These are phyloP conservation scores for Coemansia sp. DNA, from an alignment of 192 early-diverging fungal species.

Conservation along the genomic window DNA sequence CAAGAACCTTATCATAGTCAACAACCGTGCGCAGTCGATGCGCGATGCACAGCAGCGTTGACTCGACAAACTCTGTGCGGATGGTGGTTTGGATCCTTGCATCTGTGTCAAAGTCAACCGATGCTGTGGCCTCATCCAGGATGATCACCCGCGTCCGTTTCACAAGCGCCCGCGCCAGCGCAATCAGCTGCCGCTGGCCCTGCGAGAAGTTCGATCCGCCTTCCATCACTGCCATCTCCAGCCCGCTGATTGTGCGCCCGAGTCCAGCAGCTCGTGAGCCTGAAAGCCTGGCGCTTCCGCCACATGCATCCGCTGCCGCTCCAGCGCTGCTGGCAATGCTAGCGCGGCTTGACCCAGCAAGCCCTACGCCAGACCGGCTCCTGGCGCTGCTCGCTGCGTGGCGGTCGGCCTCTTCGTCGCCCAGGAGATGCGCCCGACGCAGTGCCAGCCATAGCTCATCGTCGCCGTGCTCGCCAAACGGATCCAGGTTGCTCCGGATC, in stretches of 20 bases:
- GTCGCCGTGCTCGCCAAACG: conserved; percentile 74
- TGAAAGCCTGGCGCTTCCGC: conserved; percentile 4
- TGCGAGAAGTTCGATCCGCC: conserved; percentile 77
- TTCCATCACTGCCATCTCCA: conserved; percentile 51
- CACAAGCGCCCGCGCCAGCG: conserved; percentile 78
- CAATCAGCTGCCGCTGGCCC: conserved; percentile 84
- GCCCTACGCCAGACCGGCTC: neutral
- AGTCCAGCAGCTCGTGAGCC: conserved; percentile 10
- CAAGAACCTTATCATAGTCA: conserved; percentile 77
- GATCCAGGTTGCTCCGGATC: conserved; percentile 84
- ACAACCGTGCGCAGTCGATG: conserved; percentile 74
- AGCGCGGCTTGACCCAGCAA: conserved; percentile 18
- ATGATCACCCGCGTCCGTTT: conserved; percentile 69
- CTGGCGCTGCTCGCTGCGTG: conserved; percentile 5
- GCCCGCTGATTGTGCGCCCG: conserved; percentile 39
- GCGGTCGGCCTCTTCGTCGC: conserved; percentile 18
- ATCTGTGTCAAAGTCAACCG: conserved; percentile 81
- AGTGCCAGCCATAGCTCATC: conserved; percentile 68
- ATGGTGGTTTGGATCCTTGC: conserved; percentile 71
- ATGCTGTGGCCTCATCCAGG: conserved; percentile 77
- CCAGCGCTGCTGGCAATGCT: conserved; percentile 20
- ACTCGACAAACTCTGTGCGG: conserved; percentile 61
- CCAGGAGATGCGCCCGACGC: conserved; percentile 30
- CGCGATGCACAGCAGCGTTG: conserved; percentile 72
- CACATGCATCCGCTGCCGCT: neutral